Percentiles rank a stretch among this genome's conserved stretches.
Conservation (phyloP, 2,329 filamentous ascomycete species). For the Calonectria pseudoreteaudii region DNA sequence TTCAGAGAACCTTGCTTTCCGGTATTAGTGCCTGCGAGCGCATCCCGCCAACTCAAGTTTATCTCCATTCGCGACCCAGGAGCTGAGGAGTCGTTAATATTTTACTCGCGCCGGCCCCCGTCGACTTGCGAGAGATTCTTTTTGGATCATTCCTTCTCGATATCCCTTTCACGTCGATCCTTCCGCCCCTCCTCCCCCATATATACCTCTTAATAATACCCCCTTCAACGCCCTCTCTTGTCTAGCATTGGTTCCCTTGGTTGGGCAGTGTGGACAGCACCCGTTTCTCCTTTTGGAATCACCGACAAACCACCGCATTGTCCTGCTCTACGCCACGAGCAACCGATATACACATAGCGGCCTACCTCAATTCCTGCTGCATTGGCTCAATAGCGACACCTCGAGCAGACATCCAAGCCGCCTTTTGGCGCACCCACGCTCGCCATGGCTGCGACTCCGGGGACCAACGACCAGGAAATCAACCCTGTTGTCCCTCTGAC, state of each 20-base stretch:
- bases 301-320: background rate
- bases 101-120: slow-evolving; percentile 19
- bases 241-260: background rate
- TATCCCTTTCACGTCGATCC: slow-evolving; percentile 36
- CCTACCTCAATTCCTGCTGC: slow-evolving; percentile 2
- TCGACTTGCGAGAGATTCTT: slow-evolving; percentile 11
- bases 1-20: slow-evolving; percentile 25
- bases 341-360: slow-evolving; percentile 7
- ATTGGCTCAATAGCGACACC: slow-evolving; percentile 32
- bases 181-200: slow-evolving; percentile 32
- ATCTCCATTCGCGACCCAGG: slow-evolving; percentile 30
- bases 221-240: background rate
- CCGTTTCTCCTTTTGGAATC: background rate
- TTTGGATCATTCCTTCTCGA: slow-evolving; percentile 9
- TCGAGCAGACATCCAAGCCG: slow-evolving; percentile 17
- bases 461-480: slow-evolving; percentile 54
- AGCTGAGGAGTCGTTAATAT: slow-evolving; percentile 28
- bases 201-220: slow-evolving; percentile 25
- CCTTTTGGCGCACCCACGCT: slow-evolving; percentile 19
- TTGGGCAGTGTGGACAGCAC: background rate
- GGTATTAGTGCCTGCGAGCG: slow-evolving; percentile 25
- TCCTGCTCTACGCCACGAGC: background rate
- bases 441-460: slow-evolving; percentile 39
- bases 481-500: slow-evolving; percentile 31
- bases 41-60: slow-evolving; percentile 33